Conservation (phyloP, 805 yeast genomes). For the Saccharomycopsis babjevae region DNA sequence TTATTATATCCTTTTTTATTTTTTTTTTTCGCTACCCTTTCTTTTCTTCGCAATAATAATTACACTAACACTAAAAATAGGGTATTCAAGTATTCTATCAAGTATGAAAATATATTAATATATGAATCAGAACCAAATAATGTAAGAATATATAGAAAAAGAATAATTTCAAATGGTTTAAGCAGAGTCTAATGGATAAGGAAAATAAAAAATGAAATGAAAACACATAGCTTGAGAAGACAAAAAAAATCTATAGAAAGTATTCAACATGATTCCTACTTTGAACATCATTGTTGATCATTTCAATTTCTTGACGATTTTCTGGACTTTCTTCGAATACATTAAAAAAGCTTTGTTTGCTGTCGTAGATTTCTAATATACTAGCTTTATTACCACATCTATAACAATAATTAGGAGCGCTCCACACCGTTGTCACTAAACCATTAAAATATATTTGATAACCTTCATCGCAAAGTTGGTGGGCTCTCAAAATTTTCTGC, state of each 20-base stretch:
- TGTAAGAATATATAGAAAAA: neutral
- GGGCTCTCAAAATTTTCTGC: constrained; percentile 83
- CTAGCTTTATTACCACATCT: constrained; percentile 96
- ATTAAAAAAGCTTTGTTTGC: constrained; percentile 65
- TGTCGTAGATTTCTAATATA: constrained; percentile 75
- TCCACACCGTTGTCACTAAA: constrained; percentile 92
- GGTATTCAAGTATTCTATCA: neutral
- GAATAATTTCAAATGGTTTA: neutral
- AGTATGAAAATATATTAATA: neutral
- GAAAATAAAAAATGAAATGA: neutral
- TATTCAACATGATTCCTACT: constrained; percentile 27
- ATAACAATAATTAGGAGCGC: constrained; percentile 96
- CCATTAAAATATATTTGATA: constrained; percentile 88
- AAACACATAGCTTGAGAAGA: neutral
- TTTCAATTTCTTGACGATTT: constrained; percentile 41
- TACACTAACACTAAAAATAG: neutral
- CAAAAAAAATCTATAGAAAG: constrained; percentile 25
- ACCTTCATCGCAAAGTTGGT: constrained; percentile 94
- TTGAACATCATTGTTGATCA: constrained; percentile 10
- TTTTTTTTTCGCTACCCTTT: neutral
- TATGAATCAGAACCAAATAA: neutral
- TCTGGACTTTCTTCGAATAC: constrained; percentile 98
- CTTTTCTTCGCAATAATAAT: neutral
- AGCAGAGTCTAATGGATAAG: neutral
- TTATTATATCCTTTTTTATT: neutral